These are phyloP conservation scores for Spergularia azorica DNA, from an alignment of 179 eudicot species.

Conservation along the genomic window DNA sequence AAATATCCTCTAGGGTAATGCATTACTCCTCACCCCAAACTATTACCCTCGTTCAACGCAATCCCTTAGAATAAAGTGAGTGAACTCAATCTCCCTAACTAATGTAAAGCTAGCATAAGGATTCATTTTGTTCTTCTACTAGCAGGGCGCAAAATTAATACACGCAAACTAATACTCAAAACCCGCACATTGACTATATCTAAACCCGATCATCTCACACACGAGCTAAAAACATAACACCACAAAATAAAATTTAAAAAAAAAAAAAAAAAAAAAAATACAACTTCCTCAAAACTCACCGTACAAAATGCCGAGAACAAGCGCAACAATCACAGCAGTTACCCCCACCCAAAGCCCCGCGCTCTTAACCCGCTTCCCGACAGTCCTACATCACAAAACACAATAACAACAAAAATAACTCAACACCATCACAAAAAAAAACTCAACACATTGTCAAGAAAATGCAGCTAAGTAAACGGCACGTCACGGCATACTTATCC, in stretches of 20 bases:
- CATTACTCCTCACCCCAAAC: no score
- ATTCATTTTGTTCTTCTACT: no score
- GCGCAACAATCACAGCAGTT: slow-evolving; percentile 74
- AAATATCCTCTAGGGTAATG: no score
- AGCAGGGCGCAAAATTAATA: no score
- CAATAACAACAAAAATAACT: not conserved
- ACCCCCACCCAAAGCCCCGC: slow-evolving; percentile 73
- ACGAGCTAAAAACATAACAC: not conserved
- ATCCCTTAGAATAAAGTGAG: no score
- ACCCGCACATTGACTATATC: not conserved
- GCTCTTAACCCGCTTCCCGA: slow-evolving; percentile 70
- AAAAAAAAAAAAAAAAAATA: not conserved
- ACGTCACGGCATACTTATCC: slow-evolving; percentile 60
- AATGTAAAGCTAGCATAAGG: no score
- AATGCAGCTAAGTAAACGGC: not conserved
- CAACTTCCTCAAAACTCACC: slow-evolving; percentile 46
- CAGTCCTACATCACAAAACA: slow-evolving; percentile 49
- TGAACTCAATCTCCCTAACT: no score
- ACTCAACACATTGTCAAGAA: not conserved
- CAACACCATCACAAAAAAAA: slow-evolving; percentile 7
- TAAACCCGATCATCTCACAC: not conserved
- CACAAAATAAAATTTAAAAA: not conserved
- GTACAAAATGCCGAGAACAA: slow-evolving; percentile 87
- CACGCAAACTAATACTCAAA: not conserved
- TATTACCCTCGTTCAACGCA: no score